Conservation (phyloP, 2,329 filamentous ascomycete species). For the Laburnicola sp. region DNA sequence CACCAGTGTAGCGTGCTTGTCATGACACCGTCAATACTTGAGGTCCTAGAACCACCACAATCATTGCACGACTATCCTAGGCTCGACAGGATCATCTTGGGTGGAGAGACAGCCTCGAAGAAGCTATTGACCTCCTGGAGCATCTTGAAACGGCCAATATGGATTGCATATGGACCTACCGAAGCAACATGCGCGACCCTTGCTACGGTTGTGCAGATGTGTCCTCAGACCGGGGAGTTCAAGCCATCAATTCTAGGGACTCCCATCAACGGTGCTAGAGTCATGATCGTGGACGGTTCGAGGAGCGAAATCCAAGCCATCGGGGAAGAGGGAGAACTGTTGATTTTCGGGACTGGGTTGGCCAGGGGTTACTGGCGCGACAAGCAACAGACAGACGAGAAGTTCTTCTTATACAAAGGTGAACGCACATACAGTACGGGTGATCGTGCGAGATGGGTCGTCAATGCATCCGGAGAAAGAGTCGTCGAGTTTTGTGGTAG, state of each 20-base stretch:
- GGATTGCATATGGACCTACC: conserved; percentile 6
- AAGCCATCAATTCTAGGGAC: conserved; percentile 3
- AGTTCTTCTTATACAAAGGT: conserved; percentile 5
- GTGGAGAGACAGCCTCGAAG: background rate
- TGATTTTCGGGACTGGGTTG: conserved; percentile 34
- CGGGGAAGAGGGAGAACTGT: conserved; percentile 31
- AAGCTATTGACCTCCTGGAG: conserved; percentile 3
- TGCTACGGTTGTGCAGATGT: background rate
- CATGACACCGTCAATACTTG: background rate
- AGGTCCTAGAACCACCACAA: background rate
- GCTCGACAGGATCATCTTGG: background rate
- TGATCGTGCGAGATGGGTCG: conserved; percentile 5
- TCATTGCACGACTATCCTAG: background rate
- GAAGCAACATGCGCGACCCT: conserved; percentile 8
- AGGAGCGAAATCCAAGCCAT: background rate
- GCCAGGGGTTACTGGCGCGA: conserved; percentile 7
- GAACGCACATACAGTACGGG: conserved; percentile 6
- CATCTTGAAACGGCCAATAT: background rate
- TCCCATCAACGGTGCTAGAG: background rate
- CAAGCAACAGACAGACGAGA: conserved; percentile 1
- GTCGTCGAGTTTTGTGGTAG: conserved; percentile 8
- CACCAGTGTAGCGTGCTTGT: background rate
- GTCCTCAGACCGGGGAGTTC: background rate
- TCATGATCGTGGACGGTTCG: conserved; percentile 16
- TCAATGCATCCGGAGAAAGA: background rate